phyloP scores from a whole-genome alignment of 225 moss, liverwort and hornwort species.

The Pseudoscleropodium purum region DNA sequence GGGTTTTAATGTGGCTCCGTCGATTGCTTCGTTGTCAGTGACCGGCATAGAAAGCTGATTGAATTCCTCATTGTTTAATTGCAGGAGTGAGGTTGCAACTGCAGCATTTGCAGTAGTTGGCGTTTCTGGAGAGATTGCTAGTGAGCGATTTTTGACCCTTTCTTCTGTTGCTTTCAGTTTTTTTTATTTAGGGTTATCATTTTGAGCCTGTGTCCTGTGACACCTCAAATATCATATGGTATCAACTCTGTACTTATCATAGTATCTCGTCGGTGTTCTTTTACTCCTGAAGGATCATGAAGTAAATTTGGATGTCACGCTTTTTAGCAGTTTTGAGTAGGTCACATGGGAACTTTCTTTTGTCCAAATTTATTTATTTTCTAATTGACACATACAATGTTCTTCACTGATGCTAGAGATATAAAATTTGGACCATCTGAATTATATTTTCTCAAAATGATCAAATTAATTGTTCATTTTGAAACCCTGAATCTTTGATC shows the following conservation, averaged over 20 bases:
- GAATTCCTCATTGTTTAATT: not conserved
- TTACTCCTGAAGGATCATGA: not conserved
- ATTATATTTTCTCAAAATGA: not conserved
- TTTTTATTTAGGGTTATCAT: not conserved
- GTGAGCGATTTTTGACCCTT: conserved; percentile 7
- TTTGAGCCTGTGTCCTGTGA: not conserved
- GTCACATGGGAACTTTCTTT: not conserved
- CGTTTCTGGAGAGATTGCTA: conserved; percentile 33
- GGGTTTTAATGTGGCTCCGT: not conserved
- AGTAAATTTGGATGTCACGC: not conserved
- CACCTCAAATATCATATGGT: not conserved
- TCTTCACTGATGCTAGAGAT: not conserved
- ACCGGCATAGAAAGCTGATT: not conserved
- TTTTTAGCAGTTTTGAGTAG: not conserved
- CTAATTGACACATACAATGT: not conserved
- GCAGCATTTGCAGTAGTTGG: conserved; percentile 31
- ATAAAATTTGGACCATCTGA: not conserved
- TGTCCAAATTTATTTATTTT: not conserved
- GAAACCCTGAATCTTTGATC: not conserved
- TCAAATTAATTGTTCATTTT: not conserved
- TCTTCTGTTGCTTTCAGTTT: not conserved
- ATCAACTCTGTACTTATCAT: not conserved
- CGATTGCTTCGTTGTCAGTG: not conserved
- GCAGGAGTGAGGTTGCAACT: conserved; percentile 32
- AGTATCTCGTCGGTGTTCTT: not conserved